These are phyloP conservation scores for Blastobotrys elegans DNA, from an alignment of 1,139 yeast genomes.

Conservation along the genomic window DNA sequence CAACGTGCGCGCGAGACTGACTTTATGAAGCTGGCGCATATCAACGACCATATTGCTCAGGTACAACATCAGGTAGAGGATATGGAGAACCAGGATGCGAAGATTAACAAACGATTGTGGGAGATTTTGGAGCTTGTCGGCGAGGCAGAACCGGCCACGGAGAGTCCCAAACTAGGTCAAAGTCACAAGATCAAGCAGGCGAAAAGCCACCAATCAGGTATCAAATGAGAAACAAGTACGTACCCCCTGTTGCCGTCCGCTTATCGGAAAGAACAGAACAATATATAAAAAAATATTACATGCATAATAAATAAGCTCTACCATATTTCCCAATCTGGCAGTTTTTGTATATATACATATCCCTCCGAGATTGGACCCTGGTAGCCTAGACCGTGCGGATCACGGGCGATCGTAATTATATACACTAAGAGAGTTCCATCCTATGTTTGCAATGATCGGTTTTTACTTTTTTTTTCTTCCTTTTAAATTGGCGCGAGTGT, in stretches of 20 bases:
- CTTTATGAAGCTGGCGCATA: constrained; percentile 8
- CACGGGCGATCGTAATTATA: neutral
- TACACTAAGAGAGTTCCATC: neutral
- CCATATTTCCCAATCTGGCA: too few species aligned
- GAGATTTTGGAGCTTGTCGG: neutral
- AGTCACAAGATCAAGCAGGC: neutral
- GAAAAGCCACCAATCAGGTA: too few species aligned
- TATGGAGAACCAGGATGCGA: neutral
- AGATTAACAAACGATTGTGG: constrained; percentile 1
- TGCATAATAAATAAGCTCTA: too few species aligned
- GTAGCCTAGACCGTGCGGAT: neutral
- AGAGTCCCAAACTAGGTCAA: neutral
- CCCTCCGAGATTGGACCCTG: too few species aligned
- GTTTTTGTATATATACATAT: too few species aligned
- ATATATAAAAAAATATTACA: too few species aligned
- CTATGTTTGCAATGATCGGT: too few species aligned
- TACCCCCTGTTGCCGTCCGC: too few species aligned
- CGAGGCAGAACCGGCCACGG: neutral
- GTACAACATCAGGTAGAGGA: constrained; percentile 7
- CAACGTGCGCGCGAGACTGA: constrained; percentile 11
- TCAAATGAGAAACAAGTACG: too few species aligned
- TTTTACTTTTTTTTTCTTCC: too few species aligned
- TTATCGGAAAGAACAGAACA: too few species aligned
- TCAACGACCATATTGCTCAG: constrained; percentile 6
- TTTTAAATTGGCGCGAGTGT: too few species aligned